Evolutionary conservation across 148 eudicot species (phyloP).

Genomic region (Camellia granthamiana): DNA sequence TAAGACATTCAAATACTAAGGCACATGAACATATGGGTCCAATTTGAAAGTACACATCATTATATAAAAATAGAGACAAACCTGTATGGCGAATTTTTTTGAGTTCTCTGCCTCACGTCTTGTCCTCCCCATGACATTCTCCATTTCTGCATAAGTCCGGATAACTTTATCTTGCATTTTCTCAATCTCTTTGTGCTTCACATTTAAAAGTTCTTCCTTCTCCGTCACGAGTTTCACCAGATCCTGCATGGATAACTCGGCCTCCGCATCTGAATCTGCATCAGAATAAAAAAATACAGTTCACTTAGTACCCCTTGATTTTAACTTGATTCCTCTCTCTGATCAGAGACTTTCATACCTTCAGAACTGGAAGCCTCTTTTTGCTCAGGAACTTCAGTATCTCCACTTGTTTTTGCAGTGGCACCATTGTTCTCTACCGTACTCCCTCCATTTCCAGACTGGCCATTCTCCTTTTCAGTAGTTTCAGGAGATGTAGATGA

Average conservation of each 20-base stretch:
- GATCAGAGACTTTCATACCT: constrained; percentile 16
- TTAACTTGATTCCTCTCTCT: constrained; percentile 44
- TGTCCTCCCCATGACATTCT: constrained; percentile 81
- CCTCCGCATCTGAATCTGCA: constrained; percentile 49
- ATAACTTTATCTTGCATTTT: constrained; percentile 72
- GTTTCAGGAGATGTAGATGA: constrained; percentile 67
- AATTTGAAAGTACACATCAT: not conserved
- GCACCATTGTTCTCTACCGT: constrained; percentile 32
- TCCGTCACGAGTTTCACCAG: constrained; percentile 70
- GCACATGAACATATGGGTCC: not conserved
- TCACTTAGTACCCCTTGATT: constrained; percentile 35
- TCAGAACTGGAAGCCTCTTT: constrained; percentile 30
- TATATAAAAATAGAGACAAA: constrained; percentile 18
- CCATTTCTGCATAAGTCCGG: constrained; percentile 82
- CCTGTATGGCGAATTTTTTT: constrained; percentile 96
- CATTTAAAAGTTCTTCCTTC: constrained; percentile 54
- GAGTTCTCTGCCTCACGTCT: constrained; percentile 85
- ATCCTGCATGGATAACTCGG: constrained; percentile 63
- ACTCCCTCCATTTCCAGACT: constrained; percentile 27
- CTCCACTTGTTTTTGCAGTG: constrained; percentile 23
- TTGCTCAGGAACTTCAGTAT: constrained; percentile 22
- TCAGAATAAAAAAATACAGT: constrained; percentile 32
- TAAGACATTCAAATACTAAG: not conserved
- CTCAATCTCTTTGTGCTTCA: constrained; percentile 56
- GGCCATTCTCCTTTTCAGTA: constrained; percentile 40